phyloP scores from a whole-genome alignment of 2,329 filamentous ascomycete genomes.

The Cytospora piceae region DNA sequence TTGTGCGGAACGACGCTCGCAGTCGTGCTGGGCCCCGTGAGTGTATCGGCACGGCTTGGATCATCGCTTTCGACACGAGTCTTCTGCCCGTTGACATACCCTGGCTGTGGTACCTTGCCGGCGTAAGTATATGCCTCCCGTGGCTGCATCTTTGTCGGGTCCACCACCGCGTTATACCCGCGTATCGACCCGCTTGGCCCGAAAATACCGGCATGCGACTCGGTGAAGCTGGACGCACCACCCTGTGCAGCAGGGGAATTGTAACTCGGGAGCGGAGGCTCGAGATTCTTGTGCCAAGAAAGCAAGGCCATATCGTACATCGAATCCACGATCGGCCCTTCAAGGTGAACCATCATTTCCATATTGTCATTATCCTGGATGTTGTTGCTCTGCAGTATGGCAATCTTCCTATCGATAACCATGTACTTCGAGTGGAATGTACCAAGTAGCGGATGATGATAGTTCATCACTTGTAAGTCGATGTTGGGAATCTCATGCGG shows the following conservation, averaged over 20 bases:
- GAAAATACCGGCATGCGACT: conserved; percentile 37
- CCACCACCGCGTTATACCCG: conserved; percentile 37
- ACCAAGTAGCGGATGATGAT: conserved; percentile 69
- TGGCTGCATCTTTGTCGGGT: conserved; percentile 35
- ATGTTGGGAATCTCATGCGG: conserved; percentile 70
- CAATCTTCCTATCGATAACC: conserved; percentile 73
- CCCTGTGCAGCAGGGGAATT: conserved; percentile 51
- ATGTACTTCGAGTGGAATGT: conserved; percentile 82
- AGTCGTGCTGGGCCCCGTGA: conserved; percentile 34
- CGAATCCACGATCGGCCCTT: conserved; percentile 76
- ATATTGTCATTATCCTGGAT: conserved; percentile 79
- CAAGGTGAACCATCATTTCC: conserved; percentile 78
- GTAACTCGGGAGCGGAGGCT: conserved; percentile 62
- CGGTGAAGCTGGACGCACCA: conserved; percentile 35
- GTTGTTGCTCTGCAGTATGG: conserved; percentile 76
- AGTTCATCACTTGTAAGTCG: conserved; percentile 74
- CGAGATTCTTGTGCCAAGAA: conserved; percentile 68
- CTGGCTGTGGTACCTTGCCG: conserved; percentile 24
- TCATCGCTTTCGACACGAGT: conserved; percentile 23
- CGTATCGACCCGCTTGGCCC: conserved; percentile 38
- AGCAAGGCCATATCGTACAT: conserved; percentile 76
- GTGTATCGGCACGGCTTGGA: conserved; percentile 27
- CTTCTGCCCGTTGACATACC: conserved; percentile 24
- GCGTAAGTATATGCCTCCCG: conserved; percentile 30
- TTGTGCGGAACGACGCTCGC: conserved; percentile 28